Percentiles rank a stretch among this genome's conserved stretches.
phyloP scores from a whole-genome alignment of 306 rosid species.

The Prunus persica region DNA sequence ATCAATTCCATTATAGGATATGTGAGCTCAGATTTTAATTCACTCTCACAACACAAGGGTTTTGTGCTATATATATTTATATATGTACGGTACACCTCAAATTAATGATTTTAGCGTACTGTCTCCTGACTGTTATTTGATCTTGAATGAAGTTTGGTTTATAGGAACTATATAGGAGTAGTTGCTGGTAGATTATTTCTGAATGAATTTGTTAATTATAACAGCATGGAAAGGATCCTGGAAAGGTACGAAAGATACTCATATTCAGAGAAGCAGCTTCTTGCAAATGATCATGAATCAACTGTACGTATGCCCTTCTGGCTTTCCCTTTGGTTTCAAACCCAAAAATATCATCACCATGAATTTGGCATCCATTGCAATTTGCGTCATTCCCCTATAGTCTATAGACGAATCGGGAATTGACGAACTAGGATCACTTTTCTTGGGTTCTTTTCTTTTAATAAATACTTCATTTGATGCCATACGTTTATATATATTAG shows the following conservation, averaged over 20 bases:
- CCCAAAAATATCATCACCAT: neutral
- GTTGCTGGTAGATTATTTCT: neutral
- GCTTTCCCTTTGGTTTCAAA: neutral
- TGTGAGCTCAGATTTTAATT: too few relatives aligned
- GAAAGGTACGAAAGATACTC: slow-evolving; percentile 88
- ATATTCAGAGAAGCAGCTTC: slow-evolving; percentile 59
- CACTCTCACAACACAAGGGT: too few relatives aligned
- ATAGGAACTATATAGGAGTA: neutral
- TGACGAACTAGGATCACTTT: neutral
- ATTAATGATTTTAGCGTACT: too few relatives aligned
- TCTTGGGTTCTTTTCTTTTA: neutral
- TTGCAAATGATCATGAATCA: slow-evolving; percentile 33
- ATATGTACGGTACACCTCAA: too few relatives aligned
- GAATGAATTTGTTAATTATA: neutral
- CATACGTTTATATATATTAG: slow-evolving; percentile 32
- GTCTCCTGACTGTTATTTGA: too few relatives aligned
- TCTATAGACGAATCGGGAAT: neutral
- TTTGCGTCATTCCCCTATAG: neutral
- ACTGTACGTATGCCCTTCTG: slow-evolving; percentile 34
- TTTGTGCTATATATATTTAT: too few relatives aligned
- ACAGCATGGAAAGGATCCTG: slow-evolving; percentile 80
- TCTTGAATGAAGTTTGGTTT: too few relatives aligned
- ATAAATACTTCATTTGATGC: neutral
- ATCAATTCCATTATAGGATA: too few relatives aligned
- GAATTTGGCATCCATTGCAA: neutral